Evolutionary conservation across 306 rosid genomes (phyloP).

Genomic region (Datisca glomerata): DNA sequence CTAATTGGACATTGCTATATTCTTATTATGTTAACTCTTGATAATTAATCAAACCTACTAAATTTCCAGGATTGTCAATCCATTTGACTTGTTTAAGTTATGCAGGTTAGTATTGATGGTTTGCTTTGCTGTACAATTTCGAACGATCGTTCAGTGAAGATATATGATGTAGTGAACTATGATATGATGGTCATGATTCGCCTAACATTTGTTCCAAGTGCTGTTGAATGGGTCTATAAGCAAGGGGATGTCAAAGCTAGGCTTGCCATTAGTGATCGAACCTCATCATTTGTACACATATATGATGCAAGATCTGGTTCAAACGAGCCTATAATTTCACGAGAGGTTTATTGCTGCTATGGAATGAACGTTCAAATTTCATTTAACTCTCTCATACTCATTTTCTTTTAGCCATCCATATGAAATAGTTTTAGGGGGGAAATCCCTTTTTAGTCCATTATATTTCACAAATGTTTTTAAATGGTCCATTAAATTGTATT

Average conservation of each 20-base stretch:
- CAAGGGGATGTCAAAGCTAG: slow-evolving; percentile 93
- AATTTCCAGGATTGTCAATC: too few species aligned
- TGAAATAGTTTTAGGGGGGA: too few species aligned
- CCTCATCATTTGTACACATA: slow-evolving; percentile 69
- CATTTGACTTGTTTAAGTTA: slow-evolving; percentile 49
- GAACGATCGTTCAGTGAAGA: slow-evolving; percentile 69
- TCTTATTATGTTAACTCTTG: neutral
- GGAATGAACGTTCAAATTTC: slow-evolving; percentile 2
- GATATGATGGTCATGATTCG: slow-evolving; percentile 99
- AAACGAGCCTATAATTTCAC: slow-evolving; percentile 72
- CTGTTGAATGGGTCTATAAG: slow-evolving; percentile 94
- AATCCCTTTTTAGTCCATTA: too few species aligned
- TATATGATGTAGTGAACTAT: slow-evolving; percentile 89
- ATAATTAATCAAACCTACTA: too few species aligned
- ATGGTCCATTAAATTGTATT: too few species aligned
- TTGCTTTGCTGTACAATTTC: slow-evolving; percentile 95
- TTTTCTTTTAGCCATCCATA: neutral
- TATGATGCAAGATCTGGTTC: slow-evolving; percentile 85
- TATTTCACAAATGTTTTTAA: too few species aligned
- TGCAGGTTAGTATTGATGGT: slow-evolving; percentile 98
- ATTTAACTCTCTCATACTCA: neutral
- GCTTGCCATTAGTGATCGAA: slow-evolving; percentile 72
- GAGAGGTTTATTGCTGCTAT: slow-evolving; percentile 42
- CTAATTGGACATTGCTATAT: neutral
- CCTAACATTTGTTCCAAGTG: slow-evolving; percentile 63